Evolutionary conservation across 1,139 yeast species (phyloP).

Genomic region (Blastobotrys aristatus): DNA sequence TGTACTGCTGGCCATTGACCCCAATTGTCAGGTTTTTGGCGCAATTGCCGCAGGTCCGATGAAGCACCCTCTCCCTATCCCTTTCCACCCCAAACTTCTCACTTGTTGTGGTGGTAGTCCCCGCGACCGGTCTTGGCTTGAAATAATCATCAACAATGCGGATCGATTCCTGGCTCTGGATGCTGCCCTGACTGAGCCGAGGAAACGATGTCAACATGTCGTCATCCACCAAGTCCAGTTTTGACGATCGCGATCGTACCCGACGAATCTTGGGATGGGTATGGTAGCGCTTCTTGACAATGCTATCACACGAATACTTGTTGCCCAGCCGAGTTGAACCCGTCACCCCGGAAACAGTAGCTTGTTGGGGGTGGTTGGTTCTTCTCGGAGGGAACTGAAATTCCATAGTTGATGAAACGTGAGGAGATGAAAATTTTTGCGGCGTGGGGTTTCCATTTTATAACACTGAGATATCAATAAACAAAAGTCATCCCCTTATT

Average conservation of each 20-base stretch:
- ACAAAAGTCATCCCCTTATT: too few relatives aligned
- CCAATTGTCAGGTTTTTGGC: conserved; percentile 3
- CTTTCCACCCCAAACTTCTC: too few relatives aligned
- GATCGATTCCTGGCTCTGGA: conserved; percentile 19
- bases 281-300: not conserved
- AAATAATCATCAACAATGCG: conserved; percentile 31
- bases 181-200: conserved; percentile 10
- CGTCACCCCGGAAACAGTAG: not conserved
- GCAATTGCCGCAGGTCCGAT: conserved; percentile 10
- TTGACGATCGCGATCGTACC: conserved; percentile 39
- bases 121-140: not conserved
- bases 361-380: not conserved
- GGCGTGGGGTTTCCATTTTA: too few relatives aligned
- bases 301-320: conserved; percentile 8
- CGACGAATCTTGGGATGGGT: not conserved
- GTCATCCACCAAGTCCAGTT: conserved; percentile 58
- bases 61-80: not conserved
- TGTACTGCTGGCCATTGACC: not conserved
- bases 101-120: not conserved
- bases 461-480: too few relatives aligned
- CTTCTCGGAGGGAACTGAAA: conserved; percentile 1
- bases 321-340: not conserved
- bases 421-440: not conserved
- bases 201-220: conserved; percentile 58
- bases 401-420: not conserved